A percentile compares a stretch with the other conserved stretches of the same genome.
These are phyloP conservation scores for Nyssa sinensis DNA, from an alignment of 148 eudicot species.

Conservation along the genomic window DNA sequence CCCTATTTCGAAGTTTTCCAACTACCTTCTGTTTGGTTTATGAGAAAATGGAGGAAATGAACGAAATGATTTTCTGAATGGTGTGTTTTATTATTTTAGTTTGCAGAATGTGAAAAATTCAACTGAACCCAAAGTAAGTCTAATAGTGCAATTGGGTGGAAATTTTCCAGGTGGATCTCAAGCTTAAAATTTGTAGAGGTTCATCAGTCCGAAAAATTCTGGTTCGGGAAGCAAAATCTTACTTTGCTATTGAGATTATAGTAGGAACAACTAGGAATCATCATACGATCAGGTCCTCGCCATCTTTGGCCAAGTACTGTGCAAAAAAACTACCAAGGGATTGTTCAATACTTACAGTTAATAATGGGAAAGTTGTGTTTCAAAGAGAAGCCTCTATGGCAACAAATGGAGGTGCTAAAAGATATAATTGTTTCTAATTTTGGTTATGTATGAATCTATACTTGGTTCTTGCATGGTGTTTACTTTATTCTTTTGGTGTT, in stretches of 20 bases:
- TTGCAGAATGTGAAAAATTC: not conserved
- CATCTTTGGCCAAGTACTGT: slow-evolving; percentile 81
- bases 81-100: not conserved
- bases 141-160: not conserved
- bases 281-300: slow-evolving; percentile 59
- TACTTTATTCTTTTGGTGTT: not conserved
- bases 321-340: slow-evolving; percentile 67
- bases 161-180: slow-evolving; percentile 76
- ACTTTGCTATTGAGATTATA: slow-evolving; percentile 56
- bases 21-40: too few relatives aligned
- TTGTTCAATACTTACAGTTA: slow-evolving; percentile 77
- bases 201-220: slow-evolving; percentile 67
- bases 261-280: slow-evolving; percentile 67
- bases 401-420: slow-evolving; percentile 26
- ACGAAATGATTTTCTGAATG: too few relatives aligned
- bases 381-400: slow-evolving; percentile 50
- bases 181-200: slow-evolving; percentile 90
- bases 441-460: not conserved
- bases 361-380: slow-evolving; percentile 78
- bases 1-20: not conserved
- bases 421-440: slow-evolving; percentile 17
- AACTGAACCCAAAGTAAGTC: not conserved
- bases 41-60: too few relatives aligned
- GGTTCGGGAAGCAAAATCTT: slow-evolving; percentile 73
- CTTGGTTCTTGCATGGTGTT: not conserved